A percentile compares a stretch with the other conserved stretches of the same genome.
These are phyloP conservation scores for Monotropa hypopitys DNA, from an alignment of 179 eudicot species.

Conservation along the genomic window DNA sequence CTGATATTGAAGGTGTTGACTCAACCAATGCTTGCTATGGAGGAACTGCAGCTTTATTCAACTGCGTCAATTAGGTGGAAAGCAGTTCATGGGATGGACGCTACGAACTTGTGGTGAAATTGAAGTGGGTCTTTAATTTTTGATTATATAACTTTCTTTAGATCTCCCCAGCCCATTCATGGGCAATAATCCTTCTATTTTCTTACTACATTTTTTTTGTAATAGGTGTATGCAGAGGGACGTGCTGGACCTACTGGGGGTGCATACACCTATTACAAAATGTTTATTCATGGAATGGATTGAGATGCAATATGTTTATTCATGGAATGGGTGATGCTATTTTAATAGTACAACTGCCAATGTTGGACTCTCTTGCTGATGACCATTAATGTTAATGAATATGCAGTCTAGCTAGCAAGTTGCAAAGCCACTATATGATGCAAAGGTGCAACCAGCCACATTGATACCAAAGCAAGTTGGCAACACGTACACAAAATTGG, in stretches of 20 bases:
- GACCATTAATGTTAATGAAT: neutral
- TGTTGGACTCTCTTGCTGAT: neutral
- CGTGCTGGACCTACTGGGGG: constrained; percentile 98
- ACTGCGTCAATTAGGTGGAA: constrained; percentile 97
- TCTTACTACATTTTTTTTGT: constrained; percentile 7
- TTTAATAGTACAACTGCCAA: neutral
- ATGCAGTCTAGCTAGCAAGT: constrained; percentile 66
- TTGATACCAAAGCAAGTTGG: constrained; percentile 92
- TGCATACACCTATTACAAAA: constrained; percentile 87
- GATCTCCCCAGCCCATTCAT: neutral
- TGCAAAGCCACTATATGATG: constrained; percentile 69
- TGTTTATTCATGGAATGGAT: constrained; percentile 35
- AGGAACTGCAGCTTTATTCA: constrained; percentile 93
- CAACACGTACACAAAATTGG: constrained; percentile 97
- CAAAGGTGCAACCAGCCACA: constrained; percentile 71
- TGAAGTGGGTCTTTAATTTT: neutral
- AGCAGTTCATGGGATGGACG: constrained; percentile 99
- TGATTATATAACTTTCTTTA: neutral
- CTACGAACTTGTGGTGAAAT: constrained; percentile 84
- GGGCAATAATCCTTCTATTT: neutral
- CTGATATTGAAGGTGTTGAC: constrained; percentile 97
- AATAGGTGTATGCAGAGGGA: constrained; percentile 95
- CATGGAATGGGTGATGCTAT: neutral
- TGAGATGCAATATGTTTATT: neutral
- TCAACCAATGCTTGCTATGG: constrained; percentile 99